Base-by-base conservation (phyloP, 1,139 yeast species). In the Hansenula anomala region DNA sequence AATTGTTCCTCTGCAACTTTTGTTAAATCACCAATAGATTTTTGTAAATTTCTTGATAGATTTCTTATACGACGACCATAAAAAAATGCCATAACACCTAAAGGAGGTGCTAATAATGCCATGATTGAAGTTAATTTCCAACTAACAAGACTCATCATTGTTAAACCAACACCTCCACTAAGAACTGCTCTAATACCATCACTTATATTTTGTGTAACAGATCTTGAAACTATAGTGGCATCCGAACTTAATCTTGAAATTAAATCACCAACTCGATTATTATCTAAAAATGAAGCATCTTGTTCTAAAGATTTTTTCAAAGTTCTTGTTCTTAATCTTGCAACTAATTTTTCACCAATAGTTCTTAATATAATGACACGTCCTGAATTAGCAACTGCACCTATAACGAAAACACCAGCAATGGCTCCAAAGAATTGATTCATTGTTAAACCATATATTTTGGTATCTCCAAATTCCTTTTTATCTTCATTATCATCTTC, bases 1-100 rank as follows among this genome's bases (percentile, higher is more conserved):
- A 92, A 70, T 48, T 92, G 87, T 53, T 92, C 97, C 55, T 92
- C 98, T n/a, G 96, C 84, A 6, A 86, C 95, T 55, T 90, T 88
- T 0, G 97, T 86, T 57, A 92, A 69, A 11, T 78, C 77, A 29
- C 97, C 98, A 37, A 92, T 75, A 27, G 90, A 84, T 41, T 84
- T 86, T 60, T 92, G 98, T 41, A 90, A 74, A 39, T 74, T 73
- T 41, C 90, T 71, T 1, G 96, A 84, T 27, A 90, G 67, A 36
- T 74, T 74, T 48, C 95, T 78, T 35, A 90, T 83, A 50, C 80
- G 73, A 43, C 84, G 73, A 42, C 98, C 97, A 58, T 90, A 92
- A 30, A 78, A 56, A 56, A 82, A 71, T 0, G 96, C 83, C 69
- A 89, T 88, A 19, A 81, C 63, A 33, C 87, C 77, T 39, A 90